Percentiles rank a stretch among this genome's conserved stretches.
phyloP scores from a whole-genome alignment of 139 green algal genomes.

The Trebouxia sp. region DNA sequence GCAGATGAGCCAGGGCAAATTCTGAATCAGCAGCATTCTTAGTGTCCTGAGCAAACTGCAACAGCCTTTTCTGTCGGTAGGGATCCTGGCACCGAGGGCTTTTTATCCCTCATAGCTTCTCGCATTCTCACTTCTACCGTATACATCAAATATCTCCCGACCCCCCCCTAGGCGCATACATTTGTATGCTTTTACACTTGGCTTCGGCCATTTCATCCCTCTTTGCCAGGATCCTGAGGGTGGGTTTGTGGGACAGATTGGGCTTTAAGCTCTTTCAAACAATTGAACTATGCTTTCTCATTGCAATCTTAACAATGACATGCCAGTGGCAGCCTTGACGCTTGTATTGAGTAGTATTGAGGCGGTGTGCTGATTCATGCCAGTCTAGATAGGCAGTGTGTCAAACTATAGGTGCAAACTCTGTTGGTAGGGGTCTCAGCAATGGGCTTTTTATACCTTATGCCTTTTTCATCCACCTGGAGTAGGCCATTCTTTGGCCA shows the following conservation, averaged over 20 bases:
- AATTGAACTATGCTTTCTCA: too few relatives aligned
- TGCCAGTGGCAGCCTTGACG: too few relatives aligned
- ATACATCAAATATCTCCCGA: background rate
- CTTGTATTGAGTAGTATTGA: too few relatives aligned
- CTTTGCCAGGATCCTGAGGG: conserved; percentile 9
- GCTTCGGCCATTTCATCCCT: background rate
- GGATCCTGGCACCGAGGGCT: background rate
- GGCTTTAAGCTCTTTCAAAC: too few relatives aligned
- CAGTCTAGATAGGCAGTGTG: background rate
- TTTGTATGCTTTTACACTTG: too few relatives aligned
- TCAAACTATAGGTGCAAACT: background rate
- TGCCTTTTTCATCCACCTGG: too few relatives aligned
- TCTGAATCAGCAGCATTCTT: background rate
- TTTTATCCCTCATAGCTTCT: background rate
- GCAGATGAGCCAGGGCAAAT: too few relatives aligned
- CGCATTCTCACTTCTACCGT: background rate
- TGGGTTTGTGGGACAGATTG: conserved; percentile 12
- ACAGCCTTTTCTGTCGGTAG: conserved; percentile 8
- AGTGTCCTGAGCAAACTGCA: background rate
- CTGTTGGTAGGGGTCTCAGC: background rate
- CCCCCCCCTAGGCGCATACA: background rate
- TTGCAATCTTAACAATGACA: too few relatives aligned
- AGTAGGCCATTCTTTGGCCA: too few relatives aligned
- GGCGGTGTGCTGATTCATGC: background rate
- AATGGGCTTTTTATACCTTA: background rate